A percentile compares a stretch with the other conserved stretches of the same genome.
These are phyloP conservation scores for Urochloa ruziziensis DNA, from an alignment of 176 grass and related monocot genomes.

Conservation along the genomic window DNA sequence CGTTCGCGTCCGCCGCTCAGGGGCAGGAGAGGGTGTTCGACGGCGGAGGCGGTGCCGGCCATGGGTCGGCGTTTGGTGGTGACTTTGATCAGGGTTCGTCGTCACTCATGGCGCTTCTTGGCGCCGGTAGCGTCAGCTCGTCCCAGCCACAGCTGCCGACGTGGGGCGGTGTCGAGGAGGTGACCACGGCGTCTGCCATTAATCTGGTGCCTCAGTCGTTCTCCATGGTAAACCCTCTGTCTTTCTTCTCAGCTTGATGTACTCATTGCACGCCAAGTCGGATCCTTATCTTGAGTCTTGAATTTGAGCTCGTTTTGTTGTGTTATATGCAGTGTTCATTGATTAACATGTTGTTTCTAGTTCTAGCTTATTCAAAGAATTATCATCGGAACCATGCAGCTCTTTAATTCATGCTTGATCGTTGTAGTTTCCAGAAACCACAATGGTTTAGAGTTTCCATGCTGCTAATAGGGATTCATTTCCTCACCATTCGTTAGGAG, in stretches of 20 bases:
- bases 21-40: slow-evolving; percentile 43
- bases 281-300: not conserved
- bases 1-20: slow-evolving; percentile 19
- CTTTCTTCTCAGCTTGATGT: not conserved
- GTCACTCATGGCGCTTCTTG: slow-evolving; percentile 40
- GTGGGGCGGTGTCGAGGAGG: slow-evolving; percentile 28
- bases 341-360: not conserved
- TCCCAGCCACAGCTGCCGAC: not conserved
- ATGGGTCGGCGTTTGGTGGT: not conserved
- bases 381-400: not conserved
- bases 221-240: slow-evolving; percentile 27
- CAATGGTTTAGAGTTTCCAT: not conserved
- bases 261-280: not conserved
- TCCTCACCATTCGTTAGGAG: not conserved
- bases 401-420: not conserved
- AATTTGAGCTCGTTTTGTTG: not conserved
- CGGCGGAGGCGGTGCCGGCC: slow-evolving; percentile 23
- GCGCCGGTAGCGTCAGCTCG: slow-evolving; percentile 12
- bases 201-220: slow-evolving; percentile 32
- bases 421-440: not conserved
- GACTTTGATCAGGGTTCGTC: slow-evolving; percentile 38
- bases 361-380: not conserved
- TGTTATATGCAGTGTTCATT: not conserved
- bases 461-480: not conserved
- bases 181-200: not conserved